Conservation (phyloP, 768 basidiomycete genomes). For the Boletus vermiculosoides region DNA sequence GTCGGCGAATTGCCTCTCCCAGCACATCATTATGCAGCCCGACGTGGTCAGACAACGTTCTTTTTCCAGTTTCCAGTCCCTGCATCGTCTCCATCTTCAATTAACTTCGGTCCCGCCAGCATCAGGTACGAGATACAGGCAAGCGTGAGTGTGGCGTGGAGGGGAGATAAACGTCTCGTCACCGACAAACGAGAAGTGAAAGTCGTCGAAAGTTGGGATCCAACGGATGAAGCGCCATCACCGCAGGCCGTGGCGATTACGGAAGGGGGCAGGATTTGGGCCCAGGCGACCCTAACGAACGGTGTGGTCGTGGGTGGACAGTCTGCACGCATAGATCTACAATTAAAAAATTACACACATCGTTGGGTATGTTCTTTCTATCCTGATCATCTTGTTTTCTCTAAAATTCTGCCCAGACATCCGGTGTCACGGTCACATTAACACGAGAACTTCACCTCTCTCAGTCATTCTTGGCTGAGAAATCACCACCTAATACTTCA, state of each 20-base stretch:
- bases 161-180: slow-evolving; percentile 68
- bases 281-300: slow-evolving; percentile 64
- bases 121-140: slow-evolving; percentile 74
- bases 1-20: slow-evolving; percentile 63
- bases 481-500: slow-evolving; percentile 44
- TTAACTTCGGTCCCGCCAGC: slow-evolving; percentile 66
- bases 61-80: slow-evolving; percentile 78
- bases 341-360: slow-evolving; percentile 77
- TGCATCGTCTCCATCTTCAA: slow-evolving; percentile 62
- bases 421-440: slow-evolving; percentile 60
- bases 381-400: background rate
- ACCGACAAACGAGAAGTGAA: slow-evolving; percentile 59
- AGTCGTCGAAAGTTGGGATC: slow-evolving; percentile 56
- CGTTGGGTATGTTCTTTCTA: slow-evolving; percentile 58
- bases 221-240: slow-evolving; percentile 33
- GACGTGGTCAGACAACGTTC: slow-evolving; percentile 76
- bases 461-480: slow-evolving; percentile 24
- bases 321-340: slow-evolving; percentile 68
- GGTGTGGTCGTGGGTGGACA: slow-evolving; percentile 65
- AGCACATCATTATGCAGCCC: slow-evolving; percentile 64
- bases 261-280: slow-evolving; percentile 79
- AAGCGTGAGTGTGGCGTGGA: slow-evolving; percentile 72
- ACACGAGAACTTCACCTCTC: slow-evolving; percentile 61
- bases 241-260: slow-evolving; percentile 66
- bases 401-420: slow-evolving; percentile 49